A percentile compares a stretch with the other conserved stretches of the same genome.
These are phyloP conservation scores for Kokia cookei DNA, from an alignment of 441 rosid genomes.

Conservation along the genomic window DNA sequence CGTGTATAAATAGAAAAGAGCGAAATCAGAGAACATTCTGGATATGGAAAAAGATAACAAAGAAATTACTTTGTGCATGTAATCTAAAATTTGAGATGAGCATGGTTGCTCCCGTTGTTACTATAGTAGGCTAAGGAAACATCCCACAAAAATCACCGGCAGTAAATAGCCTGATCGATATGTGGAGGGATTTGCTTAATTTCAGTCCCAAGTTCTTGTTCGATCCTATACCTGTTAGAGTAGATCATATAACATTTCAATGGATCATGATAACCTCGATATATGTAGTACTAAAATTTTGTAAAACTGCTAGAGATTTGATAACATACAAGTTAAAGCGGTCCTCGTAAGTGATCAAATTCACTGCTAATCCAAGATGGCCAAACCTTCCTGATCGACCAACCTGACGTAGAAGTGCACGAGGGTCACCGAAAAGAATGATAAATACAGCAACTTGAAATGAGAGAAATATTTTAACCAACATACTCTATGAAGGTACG, in stretches of 20 bases:
- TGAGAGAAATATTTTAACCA: background rate
- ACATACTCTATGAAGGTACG: slow-evolving; percentile 96
- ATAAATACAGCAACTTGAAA: background rate
- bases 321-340: slow-evolving; percentile 87
- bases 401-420: slow-evolving; percentile 40
- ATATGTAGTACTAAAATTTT: background rate
- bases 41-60: background rate
- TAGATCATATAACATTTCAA: background rate
- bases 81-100: background rate
- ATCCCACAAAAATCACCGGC: slow-evolving; percentile 46
- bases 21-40: background rate
- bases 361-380: slow-evolving; percentile 97
- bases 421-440: background rate
- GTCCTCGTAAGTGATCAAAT: slow-evolving; percentile 94
- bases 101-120: slow-evolving; percentile 32
- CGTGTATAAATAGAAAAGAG: background rate
- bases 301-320: background rate
- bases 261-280: background rate
- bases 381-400: slow-evolving; percentile 99
- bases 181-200: slow-evolving; percentile 98
- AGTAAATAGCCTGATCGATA: slow-evolving; percentile 92
- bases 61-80: background rate
- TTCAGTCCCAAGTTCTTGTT: slow-evolving; percentile 99
- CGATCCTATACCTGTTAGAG: slow-evolving; percentile 85
- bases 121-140: slow-evolving; percentile 7